Evolutionary conservation across 257 asterid genomes (phyloP).

Genomic region (Cinchona pubescens): DNA sequence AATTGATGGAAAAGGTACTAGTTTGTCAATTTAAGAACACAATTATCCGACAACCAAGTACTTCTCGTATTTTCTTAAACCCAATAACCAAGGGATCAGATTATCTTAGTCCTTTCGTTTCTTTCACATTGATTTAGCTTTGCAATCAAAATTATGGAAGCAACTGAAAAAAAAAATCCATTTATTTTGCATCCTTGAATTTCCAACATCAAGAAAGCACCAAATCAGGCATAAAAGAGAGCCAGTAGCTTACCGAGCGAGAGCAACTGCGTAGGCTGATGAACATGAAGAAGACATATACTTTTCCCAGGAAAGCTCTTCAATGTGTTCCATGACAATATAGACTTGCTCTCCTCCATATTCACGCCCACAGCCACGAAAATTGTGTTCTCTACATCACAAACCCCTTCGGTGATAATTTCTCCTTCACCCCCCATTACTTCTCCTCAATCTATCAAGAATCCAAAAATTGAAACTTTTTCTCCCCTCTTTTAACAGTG

Average conservation of each 20-base stretch:
- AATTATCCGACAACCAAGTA: neutral
- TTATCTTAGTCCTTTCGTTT: neutral
- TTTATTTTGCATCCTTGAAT: no score
- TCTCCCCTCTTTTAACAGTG: neutral
- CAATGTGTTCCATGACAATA: conserved; percentile 59
- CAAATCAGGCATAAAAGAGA: neutral
- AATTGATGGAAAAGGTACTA: neutral
- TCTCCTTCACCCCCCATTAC: conserved; percentile 56
- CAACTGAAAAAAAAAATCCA: neutral
- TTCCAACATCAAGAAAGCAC: neutral
- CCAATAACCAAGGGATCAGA: neutral
- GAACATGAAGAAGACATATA: conserved; percentile 72
- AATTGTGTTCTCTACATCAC: conserved; percentile 38
- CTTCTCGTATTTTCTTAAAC: neutral
- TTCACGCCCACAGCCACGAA: conserved; percentile 79
- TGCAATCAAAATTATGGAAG: neutral
- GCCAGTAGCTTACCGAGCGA: conserved; percentile 44
- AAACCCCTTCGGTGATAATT: conserved; percentile 24
- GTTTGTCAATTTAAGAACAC: neutral
- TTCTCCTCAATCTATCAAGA: neutral
- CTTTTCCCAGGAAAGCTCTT: conserved; percentile 45
- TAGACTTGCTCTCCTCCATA: conserved; percentile 61
- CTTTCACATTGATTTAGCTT: neutral
- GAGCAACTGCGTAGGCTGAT: conserved; percentile 51
- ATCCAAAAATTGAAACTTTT: neutral